Evolutionary conservation across 2,329 filamentous ascomycete species (phyloP), one percentile per base, ranked within the genome.

Genomic region (Aspergillus bombycis): DNA sequence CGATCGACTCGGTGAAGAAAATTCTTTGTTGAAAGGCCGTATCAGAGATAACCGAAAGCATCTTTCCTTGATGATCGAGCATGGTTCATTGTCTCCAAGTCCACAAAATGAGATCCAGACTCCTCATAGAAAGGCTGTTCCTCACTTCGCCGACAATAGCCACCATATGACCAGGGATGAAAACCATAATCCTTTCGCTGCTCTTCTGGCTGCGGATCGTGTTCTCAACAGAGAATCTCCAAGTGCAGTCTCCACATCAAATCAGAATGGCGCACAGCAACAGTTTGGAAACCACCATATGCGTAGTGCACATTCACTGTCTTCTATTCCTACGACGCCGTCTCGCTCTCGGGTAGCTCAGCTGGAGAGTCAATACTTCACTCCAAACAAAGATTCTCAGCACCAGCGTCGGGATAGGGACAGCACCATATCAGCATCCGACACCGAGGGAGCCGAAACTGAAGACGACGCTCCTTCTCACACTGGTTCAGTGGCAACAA

Each of bases 31-130:
- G 57, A 87, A 94, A 63, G 91, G 89, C 65, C 89, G 94, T 23
- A 96, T 98, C 67, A 88, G 91, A 48, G 92, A 96, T 75, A 97
- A 97, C 74, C 85, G 94, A 66, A 91, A 96, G 74, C 93, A 96
- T 73, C 89, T 96, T 70, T 91, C 92, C 63, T 85, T 86, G 73
- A 86, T 96, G 56, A 89, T 91, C 72, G 90, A 91, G 70, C 91
- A 92, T 1, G 90, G 91, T 38, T 88, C 91, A 64, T 81, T 86
- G 62, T 83, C 88, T 62, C 79, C 89, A 63, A 88, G 87, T 2
- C 88, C 89, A 53, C 82, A 82, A 61, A 74, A 67, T 79, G 84
- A 80, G 77, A 83, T 67, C 76, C 85, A 71, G 34, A 79, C 77
- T 3, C 77, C 78, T 63, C 77, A 81, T 61, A 72, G 78, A 65